Conservation (phyloP, 1,139 yeast genomes). For the Yamadazyma taylorii region DNA sequence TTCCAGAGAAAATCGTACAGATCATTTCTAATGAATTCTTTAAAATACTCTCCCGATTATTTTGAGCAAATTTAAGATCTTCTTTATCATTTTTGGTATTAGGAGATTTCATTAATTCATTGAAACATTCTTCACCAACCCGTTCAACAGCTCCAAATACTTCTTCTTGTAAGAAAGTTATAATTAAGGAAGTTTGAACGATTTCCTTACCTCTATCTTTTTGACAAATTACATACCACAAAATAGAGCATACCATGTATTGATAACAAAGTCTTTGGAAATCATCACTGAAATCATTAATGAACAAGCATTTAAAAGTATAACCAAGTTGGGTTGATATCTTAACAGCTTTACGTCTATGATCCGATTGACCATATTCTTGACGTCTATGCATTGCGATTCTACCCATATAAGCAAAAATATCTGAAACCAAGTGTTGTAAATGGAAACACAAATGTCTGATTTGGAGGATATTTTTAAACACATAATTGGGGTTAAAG, state of each 20-base stretch:
- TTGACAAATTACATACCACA: too few relatives aligned
- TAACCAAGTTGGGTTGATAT: conserved; percentile 39
- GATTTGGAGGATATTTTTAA: conserved; percentile 59
- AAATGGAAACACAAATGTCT: conserved; percentile 51
- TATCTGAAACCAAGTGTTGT: conserved; percentile 48
- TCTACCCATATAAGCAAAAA: conserved; percentile 41
- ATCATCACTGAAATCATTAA: conserved; percentile 22
- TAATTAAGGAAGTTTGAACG: conserved; percentile 45
- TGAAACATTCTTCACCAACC: conserved; percentile 19
- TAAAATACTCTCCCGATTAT: conserved; percentile 35
- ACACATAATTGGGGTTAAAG: conserved; percentile 50
- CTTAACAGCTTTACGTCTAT: conserved; percentile 41
- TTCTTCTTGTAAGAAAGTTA: conserved; percentile 47
- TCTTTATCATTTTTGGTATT: conserved; percentile 23
- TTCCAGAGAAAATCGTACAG: conserved; percentile 40
- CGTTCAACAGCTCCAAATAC: conserved; percentile 34
- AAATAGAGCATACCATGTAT: conserved; percentile 24
- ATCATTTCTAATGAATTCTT: conserved; percentile 42
- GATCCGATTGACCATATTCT: conserved; percentile 32
- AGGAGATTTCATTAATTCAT: conserved; percentile 22
- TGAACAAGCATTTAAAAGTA: conserved; percentile 27
- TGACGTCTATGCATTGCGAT: conserved; percentile 47
- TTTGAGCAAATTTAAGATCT: conserved; percentile 38
- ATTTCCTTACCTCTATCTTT: conserved; percentile 34
- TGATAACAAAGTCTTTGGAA: conserved; percentile 25